A percentile compares a stretch with the other conserved stretches of the same genome.
Conservation (phyloP, 306 rosid species). For the Oxytropis ochrocephala region DNA sequence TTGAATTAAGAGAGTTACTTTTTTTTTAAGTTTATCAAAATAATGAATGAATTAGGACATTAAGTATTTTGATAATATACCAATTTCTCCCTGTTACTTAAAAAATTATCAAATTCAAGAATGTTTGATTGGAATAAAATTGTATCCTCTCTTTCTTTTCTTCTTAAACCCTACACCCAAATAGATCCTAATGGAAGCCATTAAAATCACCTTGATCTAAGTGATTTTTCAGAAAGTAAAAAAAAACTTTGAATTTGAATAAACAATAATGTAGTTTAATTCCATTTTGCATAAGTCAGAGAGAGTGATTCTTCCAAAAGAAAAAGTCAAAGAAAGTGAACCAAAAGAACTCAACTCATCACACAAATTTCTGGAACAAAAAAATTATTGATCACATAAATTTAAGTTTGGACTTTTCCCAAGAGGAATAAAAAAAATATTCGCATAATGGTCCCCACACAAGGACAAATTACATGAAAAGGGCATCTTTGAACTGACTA, state of each 20-base stretch:
- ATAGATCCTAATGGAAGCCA: neutral
- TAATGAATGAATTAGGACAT: too few species aligned
- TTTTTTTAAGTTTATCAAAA: too few species aligned
- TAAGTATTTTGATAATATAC: too few species aligned
- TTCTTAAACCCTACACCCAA: neutral
- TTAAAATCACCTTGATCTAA: neutral
- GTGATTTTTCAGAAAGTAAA: neutral
- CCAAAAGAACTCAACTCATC: slow-evolving; percentile 9
- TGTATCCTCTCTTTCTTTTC: neutral
- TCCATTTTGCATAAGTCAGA: neutral
- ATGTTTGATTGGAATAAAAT: too few species aligned
- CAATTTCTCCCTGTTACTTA: too few species aligned
- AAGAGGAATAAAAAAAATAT: neutral
- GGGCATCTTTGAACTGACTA: slow-evolving; percentile 28
- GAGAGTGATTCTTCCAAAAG: neutral
- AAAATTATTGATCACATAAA: neutral
- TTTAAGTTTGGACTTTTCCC: neutral
- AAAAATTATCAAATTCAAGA: too few species aligned
- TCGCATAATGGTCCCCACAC: slow-evolving; percentile 23
- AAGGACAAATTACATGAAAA: slow-evolving; percentile 16
- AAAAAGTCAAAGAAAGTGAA: neutral
- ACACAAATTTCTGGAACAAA: neutral
- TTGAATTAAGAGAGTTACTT: too few species aligned
- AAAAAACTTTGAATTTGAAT: neutral
- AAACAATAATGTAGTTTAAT: neutral